phyloP scores from a whole-genome alignment of 345 rosid genomes.

The Linum usitatissimum region DNA sequence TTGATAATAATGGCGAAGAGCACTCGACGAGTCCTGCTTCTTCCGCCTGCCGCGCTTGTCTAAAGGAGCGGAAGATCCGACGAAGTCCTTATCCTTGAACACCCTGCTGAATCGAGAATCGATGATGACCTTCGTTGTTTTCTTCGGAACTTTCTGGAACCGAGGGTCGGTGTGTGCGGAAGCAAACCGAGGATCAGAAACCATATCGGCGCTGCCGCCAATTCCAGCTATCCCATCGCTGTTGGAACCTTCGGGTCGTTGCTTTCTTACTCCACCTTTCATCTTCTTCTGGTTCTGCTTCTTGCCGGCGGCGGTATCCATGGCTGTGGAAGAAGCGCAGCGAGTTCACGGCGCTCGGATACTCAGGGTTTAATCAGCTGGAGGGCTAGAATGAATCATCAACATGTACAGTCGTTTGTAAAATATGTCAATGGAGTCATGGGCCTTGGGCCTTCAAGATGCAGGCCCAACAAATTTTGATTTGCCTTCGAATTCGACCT shows the following conservation, averaged over 20 bases:
- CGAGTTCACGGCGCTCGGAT: too few species aligned
- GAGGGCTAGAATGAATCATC: too few species aligned
- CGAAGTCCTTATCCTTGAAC: slow-evolving; percentile 49
- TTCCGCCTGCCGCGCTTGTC: slow-evolving; percentile 77
- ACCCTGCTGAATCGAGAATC: slow-evolving; percentile 61
- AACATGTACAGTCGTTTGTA: too few species aligned
- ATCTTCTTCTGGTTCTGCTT: slow-evolving; percentile 5
- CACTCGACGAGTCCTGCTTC: slow-evolving; percentile 23
- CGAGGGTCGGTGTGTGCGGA: slow-evolving; percentile 67
- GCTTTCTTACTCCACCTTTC: slow-evolving; percentile 8
- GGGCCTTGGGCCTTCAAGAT: too few species aligned
- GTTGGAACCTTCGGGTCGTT: slow-evolving; percentile 5
- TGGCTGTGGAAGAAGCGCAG: too few species aligned
- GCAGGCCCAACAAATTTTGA: too few species aligned
- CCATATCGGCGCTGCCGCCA: slow-evolving; percentile 19
- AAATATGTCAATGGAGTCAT: too few species aligned
- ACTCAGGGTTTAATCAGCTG: too few species aligned
- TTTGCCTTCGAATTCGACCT: too few species aligned
- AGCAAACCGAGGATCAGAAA: slow-evolving; percentile 59
- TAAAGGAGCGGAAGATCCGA: slow-evolving; percentile 38
- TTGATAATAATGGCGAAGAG: slow-evolving; percentile 60
- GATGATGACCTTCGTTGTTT: slow-evolving; percentile 49
- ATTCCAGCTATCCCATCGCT: neutral
- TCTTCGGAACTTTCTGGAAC: slow-evolving; percentile 64
- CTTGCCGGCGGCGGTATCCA: too few species aligned